Percentiles rank a stretch among this genome's conserved stretches.
Evolutionary conservation across 106 monocot genomes (phyloP).

Genomic region (Allium sativum): DNA sequence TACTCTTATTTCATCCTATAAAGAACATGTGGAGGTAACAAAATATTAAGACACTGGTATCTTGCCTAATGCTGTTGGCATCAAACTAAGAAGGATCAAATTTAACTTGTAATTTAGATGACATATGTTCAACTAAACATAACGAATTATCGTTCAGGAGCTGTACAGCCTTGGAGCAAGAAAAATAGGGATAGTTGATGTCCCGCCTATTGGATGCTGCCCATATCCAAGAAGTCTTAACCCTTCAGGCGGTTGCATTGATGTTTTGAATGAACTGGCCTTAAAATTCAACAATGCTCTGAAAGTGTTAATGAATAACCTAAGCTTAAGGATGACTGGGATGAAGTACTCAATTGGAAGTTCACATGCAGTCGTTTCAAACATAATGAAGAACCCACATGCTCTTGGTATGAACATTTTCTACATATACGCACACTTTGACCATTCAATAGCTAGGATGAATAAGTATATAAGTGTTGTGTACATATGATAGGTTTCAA

Average conservation of each 20-base stretch:
- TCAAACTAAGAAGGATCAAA: too few relatives aligned
- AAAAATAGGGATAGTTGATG: slow-evolving; percentile 24
- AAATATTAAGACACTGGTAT: too few relatives aligned
- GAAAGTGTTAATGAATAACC: slow-evolving; percentile 12
- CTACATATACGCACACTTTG: too few relatives aligned
- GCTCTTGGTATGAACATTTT: slow-evolving; percentile 12
- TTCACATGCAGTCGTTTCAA: slow-evolving; percentile 9
- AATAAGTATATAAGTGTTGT: too few relatives aligned
- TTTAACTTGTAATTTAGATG: background rate
- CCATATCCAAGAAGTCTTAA: slow-evolving; percentile 20
- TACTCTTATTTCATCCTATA: slow-evolving; percentile 8
- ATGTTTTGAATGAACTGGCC: slow-evolving; percentile 20
- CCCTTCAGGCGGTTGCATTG: slow-evolving; percentile 14
- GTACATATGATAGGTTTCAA: slow-evolving; percentile 15
- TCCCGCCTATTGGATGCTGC: slow-evolving; percentile 20
- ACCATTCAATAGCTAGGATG: too few relatives aligned
- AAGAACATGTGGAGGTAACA: slow-evolving; percentile 20
- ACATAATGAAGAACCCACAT: slow-evolving; percentile 8
- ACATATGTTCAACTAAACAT: background rate
- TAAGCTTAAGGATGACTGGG: slow-evolving; percentile 16
- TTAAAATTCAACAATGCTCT: slow-evolving; percentile 15
- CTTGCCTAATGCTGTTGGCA: too few relatives aligned
- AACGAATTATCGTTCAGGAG: slow-evolving; percentile 6
- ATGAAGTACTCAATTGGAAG: slow-evolving; percentile 33
- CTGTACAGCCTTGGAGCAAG: slow-evolving; percentile 30